Evolutionary conservation across 306 rosid genomes (phyloP).

Genomic region (Fragaria nilgerrensis): DNA sequence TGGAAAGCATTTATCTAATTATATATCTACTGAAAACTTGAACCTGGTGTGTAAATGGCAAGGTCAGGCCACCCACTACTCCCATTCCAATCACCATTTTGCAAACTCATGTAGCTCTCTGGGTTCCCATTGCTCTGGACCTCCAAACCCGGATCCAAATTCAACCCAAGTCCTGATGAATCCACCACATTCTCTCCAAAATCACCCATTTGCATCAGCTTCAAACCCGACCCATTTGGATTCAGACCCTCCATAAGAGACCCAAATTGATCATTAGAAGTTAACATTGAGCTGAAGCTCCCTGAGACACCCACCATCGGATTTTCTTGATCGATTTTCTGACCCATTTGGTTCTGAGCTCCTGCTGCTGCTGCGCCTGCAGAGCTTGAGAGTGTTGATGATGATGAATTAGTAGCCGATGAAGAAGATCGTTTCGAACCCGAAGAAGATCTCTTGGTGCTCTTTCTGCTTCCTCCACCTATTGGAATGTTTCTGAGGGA

Average conservation of each 20-base stretch:
- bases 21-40: constrained; percentile 56
- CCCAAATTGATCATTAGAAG: constrained; percentile 56
- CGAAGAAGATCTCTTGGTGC: constrained; percentile 53
- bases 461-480: constrained; percentile 86
- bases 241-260: constrained; percentile 53
- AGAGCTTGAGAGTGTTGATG: constrained; percentile 30
- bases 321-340: constrained; percentile 36
- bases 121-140: constrained; percentile 43
- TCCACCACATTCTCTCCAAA: constrained; percentile 41
- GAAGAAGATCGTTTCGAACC: constrained; percentile 44
- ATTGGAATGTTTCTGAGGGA: constrained; percentile 82
- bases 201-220: constrained; percentile 48
- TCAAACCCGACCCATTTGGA: constrained; percentile 52
- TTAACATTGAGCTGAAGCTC: constrained; percentile 69
- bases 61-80: constrained; percentile 81
- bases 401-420: constrained; percentile 20
- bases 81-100: constrained; percentile 68
- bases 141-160: constrained; percentile 44
- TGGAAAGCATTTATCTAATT: constrained; percentile 6
- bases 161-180: constrained; percentile 34
- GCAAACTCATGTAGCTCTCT: constrained; percentile 48
- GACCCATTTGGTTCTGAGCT: constrained; percentile 13
- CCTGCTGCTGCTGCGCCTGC: constrained; percentile 8
- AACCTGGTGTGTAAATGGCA: constrained; percentile 86
- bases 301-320: constrained; percentile 40